Conservation (phyloP, 805 yeast species). For the Martiniozyma abietophila region DNA sequence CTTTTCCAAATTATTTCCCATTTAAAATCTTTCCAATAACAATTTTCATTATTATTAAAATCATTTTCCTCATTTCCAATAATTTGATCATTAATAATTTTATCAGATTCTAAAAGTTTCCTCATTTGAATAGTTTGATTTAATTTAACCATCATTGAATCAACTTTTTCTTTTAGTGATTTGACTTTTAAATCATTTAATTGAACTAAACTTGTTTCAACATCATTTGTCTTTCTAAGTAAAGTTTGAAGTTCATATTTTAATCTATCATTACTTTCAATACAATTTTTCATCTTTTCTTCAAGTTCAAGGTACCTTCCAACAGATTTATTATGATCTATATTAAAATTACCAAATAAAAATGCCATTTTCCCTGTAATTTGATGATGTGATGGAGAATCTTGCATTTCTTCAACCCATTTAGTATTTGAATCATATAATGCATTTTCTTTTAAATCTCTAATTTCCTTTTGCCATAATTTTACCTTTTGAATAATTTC, state of each 20-base stretch:
- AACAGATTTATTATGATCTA: constrained; percentile 12
- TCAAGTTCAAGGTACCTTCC: constrained; percentile 21
- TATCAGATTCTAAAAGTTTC: neutral
- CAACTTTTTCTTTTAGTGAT: constrained; percentile 15
- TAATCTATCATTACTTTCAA: constrained; percentile 47
- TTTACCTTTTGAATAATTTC: constrained; percentile 8
- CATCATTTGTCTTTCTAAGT: constrained; percentile 54
- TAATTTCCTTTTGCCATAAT: constrained; percentile 5
- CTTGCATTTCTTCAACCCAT: constrained; percentile 3
- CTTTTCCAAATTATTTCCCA: constrained; percentile 10
- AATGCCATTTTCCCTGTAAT: neutral
- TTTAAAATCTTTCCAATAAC: constrained; percentile 8
- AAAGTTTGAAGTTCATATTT: constrained; percentile 58
- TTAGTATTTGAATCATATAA: constrained; percentile 4
- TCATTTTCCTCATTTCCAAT: constrained; percentile 2
- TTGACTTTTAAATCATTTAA: constrained; percentile 29
- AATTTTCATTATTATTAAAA: constrained; percentile 7
- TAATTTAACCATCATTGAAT: neutral
- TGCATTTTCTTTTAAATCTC: constrained; percentile 1
- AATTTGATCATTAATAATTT: neutral
- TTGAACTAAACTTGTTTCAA: constrained; percentile 43
- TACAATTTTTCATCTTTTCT: constrained; percentile 39
- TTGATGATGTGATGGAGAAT: too few species aligned
- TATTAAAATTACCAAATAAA: neutral
- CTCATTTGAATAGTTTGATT: neutral